Conservation (phyloP, 352 stramenopile species). For the Pythium guiyangense region DNA sequence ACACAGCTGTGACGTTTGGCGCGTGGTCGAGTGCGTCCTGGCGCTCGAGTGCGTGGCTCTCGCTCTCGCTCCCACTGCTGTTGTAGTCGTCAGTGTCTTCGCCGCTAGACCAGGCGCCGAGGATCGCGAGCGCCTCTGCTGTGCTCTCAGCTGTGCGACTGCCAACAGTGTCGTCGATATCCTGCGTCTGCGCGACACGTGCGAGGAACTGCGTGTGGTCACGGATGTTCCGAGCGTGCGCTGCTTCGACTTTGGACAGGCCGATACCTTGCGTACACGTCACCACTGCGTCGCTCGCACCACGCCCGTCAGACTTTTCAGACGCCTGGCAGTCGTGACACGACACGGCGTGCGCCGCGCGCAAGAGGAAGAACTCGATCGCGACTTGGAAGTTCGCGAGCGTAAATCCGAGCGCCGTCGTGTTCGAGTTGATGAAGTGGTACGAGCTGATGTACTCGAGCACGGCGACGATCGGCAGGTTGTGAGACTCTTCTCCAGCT, state of each 20-base stretch:
- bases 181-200: too few species aligned
- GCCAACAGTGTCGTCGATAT: too few species aligned
- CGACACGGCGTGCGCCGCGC: conserved; percentile 18
- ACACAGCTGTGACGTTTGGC: conserved; percentile 11
- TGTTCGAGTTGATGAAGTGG: conserved; percentile 84
- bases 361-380: conserved; percentile 70
- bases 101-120: too few species aligned
- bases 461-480: conserved; percentile 50
- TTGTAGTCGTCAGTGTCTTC: too few species aligned
- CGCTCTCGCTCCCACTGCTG: too few species aligned
- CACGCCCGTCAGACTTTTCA: too few species aligned
- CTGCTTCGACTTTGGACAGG: conserved; percentile 4
- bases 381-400: conserved; percentile 81
- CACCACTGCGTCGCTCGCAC: background rate
- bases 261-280: conserved; percentile 4
- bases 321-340: conserved; percentile 17
- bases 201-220: background rate
- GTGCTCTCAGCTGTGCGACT: too few species aligned
- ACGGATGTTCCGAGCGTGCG: background rate
- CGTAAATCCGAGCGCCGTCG: conserved; percentile 70
- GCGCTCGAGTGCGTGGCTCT: too few species aligned
- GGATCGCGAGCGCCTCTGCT: too few species aligned
- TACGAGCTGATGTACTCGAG: conserved; percentile 74
- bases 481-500: background rate
- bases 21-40: too few species aligned